Evolutionary conservation across 129 eudicot genomes (phyloP).

Genomic region (Mikania micrantha): DNA sequence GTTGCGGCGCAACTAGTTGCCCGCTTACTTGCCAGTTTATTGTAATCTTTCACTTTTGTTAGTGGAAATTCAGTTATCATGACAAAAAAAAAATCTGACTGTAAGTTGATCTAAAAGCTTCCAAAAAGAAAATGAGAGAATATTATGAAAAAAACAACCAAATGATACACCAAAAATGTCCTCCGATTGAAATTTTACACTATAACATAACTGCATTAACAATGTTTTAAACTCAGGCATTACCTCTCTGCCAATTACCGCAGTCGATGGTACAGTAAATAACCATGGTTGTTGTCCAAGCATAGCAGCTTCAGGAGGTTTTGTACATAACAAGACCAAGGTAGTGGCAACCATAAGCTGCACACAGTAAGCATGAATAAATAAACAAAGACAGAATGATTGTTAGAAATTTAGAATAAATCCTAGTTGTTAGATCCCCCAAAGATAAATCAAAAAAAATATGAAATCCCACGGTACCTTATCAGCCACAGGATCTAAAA

Average conservation of each 20-base stretch:
- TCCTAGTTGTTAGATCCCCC: neutral
- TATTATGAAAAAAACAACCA: neutral
- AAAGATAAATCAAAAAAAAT: neutral
- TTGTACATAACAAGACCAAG: slow-evolving; percentile 80
- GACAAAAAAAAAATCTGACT: too few species aligned
- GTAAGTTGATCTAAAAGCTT: neutral
- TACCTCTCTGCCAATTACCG: slow-evolving; percentile 96
- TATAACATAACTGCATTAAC: neutral
- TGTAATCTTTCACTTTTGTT: too few species aligned
- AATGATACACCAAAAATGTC: neutral
- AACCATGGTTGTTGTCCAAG: slow-evolving; percentile 79
- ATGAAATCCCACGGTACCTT: slow-evolving; percentile 43
- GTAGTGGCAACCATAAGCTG: slow-evolving; percentile 99
- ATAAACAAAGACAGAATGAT: neutral
- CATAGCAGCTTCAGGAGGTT: slow-evolving; percentile 65
- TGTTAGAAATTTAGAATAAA: neutral
- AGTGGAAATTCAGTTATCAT: too few species aligned
- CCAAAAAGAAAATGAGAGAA: neutral
- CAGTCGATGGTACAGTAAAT: slow-evolving; percentile 82
- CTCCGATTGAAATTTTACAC: neutral
- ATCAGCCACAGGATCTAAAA: slow-evolving; percentile 98
- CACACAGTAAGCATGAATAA: slow-evolving; percentile 17
- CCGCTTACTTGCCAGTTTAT: too few species aligned
- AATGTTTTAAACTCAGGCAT: slow-evolving; percentile 5
- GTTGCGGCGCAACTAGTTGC: too few species aligned